Conservation (phyloP, 345 rosid species). For the Sisymbrium irio region DNA sequence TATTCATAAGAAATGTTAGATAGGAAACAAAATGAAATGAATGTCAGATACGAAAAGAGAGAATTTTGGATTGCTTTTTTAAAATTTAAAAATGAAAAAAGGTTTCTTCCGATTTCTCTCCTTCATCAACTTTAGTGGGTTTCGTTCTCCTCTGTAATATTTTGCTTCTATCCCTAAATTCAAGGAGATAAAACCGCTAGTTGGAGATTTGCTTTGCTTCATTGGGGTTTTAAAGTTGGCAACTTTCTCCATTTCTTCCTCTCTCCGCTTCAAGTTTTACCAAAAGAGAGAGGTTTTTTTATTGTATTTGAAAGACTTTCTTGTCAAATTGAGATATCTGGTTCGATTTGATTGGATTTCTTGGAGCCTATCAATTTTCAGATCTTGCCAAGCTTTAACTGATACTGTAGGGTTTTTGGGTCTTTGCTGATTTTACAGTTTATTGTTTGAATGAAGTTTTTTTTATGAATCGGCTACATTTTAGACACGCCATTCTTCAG, state of each 20-base stretch:
- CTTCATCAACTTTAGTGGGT: not conserved
- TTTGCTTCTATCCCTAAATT: constrained; percentile 12
- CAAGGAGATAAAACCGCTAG: constrained; percentile 19
- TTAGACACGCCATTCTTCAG: constrained; percentile 19
- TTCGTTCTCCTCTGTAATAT: not conserved
- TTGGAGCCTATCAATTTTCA: constrained; percentile 30
- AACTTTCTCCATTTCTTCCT: not conserved
- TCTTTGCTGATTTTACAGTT: not conserved
- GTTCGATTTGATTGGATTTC: constrained; percentile 19
- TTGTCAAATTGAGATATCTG: too few relatives aligned
- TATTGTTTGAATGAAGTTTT: constrained; percentile 10
- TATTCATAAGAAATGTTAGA: not conserved
- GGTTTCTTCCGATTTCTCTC: not conserved
- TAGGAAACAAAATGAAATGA: not conserved
- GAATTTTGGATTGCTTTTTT: not conserved
- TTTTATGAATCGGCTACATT: constrained; percentile 26
- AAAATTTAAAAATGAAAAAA: constrained; percentile 12
- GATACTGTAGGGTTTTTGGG: not conserved
- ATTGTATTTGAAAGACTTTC: too few relatives aligned
- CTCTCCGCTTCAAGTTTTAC: not conserved
- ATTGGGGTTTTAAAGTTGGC: not conserved
- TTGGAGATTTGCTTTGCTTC: constrained; percentile 15
- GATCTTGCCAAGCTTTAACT: constrained; percentile 24
- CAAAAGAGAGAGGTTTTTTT: constrained; percentile 1
- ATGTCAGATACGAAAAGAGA: not conserved